Evolutionary conservation across 2,329 filamentous ascomycete genomes (phyloP).

Genomic region (Botrytis byssoidea): DNA sequence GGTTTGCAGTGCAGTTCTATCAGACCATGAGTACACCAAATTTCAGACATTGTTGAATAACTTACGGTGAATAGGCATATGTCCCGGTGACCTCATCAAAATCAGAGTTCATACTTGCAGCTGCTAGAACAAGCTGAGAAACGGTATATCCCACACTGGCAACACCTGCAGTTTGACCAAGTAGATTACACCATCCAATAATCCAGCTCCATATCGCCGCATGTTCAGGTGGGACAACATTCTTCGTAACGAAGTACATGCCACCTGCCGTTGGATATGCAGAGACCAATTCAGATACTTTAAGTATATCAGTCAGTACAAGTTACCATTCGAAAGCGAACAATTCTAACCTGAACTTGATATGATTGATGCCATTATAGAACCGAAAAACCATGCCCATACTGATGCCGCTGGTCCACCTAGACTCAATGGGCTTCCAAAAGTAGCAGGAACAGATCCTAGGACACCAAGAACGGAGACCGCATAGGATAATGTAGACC

Average conservation of each 20-base stretch:
- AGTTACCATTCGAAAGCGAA: not conserved
- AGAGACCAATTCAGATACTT: constrained; percentile 63
- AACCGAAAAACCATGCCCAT: constrained; percentile 65
- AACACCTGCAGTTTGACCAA: constrained; percentile 62
- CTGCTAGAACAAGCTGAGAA: constrained; percentile 62
- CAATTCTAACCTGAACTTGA: constrained; percentile 53
- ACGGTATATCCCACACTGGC: constrained; percentile 62
- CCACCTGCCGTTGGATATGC: constrained; percentile 66
- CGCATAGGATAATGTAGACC: constrained; percentile 65
- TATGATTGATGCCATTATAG: constrained; percentile 62
- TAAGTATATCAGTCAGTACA: not conserved
- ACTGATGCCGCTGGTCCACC: constrained; percentile 63
- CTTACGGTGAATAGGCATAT: constrained; percentile 58
- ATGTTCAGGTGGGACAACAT: constrained; percentile 59
- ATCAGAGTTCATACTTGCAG: constrained; percentile 59
- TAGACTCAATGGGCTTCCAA: constrained; percentile 55
- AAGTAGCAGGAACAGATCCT: constrained; percentile 64
- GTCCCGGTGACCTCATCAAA: constrained; percentile 43
- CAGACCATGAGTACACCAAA: not conserved
- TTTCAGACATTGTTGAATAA: not conserved
- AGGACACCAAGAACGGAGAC: constrained; percentile 64
- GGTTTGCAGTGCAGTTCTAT: constrained; percentile 56
- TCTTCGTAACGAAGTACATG: constrained; percentile 68
- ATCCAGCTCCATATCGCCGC: constrained; percentile 64
- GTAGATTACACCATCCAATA: constrained; percentile 66